These are phyloP conservation scores for Paraurostyla sp. DNA, from an alignment of 73 alveolate genomes.

Conservation along the genomic window DNA sequence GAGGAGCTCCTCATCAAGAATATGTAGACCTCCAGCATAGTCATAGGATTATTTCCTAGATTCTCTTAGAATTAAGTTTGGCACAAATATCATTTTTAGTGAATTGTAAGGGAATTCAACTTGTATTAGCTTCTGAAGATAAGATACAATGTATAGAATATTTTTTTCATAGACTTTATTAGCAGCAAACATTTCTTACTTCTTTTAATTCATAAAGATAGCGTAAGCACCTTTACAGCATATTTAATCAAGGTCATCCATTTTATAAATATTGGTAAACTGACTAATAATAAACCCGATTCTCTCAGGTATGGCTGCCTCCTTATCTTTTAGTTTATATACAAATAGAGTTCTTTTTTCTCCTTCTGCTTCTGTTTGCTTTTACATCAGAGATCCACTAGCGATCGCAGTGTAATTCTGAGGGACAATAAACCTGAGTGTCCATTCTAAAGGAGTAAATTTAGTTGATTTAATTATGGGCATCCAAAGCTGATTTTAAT, in stretches of 20 bases:
- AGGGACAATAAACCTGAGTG: constrained; percentile 19
- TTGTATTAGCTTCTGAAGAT: neutral
- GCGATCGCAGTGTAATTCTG: constrained; percentile 36
- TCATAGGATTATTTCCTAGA: constrained; percentile 42
- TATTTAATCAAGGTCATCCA: neutral
- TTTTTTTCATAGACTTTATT: constrained; percentile 17
- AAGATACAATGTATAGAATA: neutral
- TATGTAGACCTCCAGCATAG: constrained; percentile 64
- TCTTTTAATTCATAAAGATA: neutral
- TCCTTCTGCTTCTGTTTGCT: neutral
- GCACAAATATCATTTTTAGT: constrained; percentile 64
- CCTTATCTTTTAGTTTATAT: constrained; percentile 15
- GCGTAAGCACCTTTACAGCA: constrained; percentile 13
- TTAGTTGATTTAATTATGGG: constrained; percentile 14
- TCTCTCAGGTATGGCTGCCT: constrained; percentile 29
- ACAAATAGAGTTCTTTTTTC: constrained; percentile 32
- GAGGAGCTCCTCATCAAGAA: constrained; percentile 57
- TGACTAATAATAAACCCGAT: constrained; percentile 58
- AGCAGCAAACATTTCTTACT: neutral
- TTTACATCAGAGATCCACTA: constrained; percentile 11
- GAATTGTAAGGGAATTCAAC: constrained; percentile 57
- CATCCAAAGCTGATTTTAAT: constrained; percentile 39
- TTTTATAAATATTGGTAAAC: neutral
- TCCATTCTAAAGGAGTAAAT: neutral
- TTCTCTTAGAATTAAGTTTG: constrained; percentile 22